A percentile compares a stretch with the other conserved stretches of the same genome.
phyloP scores from a whole-genome alignment of 2,329 filamentous ascomycete genomes.

The Calonectria henricotiae region DNA sequence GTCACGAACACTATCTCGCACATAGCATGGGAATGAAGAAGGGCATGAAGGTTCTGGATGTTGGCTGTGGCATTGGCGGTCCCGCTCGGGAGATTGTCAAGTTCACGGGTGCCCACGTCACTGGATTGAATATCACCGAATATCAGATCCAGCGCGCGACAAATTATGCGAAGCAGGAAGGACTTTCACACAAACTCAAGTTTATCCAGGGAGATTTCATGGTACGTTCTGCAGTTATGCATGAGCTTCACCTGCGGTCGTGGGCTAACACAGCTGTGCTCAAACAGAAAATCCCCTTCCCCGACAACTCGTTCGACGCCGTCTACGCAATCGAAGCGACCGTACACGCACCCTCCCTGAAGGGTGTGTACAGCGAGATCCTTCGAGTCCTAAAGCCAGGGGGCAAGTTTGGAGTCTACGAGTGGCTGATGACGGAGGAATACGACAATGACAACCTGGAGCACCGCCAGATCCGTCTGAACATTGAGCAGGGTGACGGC shows the following conservation, averaged over 20 bases:
- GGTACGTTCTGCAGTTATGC: constrained; percentile 62
- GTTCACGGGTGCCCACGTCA: constrained; percentile 88
- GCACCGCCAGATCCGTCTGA: constrained; percentile 89
- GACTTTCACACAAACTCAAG: constrained; percentile 81
- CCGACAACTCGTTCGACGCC: constrained; percentile 89
- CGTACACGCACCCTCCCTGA: constrained; percentile 88
- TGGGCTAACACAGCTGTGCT: background rate
- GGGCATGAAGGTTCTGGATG: constrained; percentile 90
- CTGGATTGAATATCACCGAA: constrained; percentile 96
- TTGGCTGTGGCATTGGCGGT: constrained; percentile 94
- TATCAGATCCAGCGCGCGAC: constrained; percentile 95
- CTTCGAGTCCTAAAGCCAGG: constrained; percentile 95
- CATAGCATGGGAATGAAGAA: constrained; percentile 86
- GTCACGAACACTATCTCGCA: constrained; percentile 96
- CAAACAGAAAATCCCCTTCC: constrained; percentile 87
- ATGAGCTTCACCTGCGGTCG: background rate
- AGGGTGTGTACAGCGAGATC: constrained; percentile 92
- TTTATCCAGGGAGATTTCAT: constrained; percentile 97
- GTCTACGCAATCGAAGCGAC: constrained; percentile 97
- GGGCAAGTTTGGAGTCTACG: constrained; percentile 93
- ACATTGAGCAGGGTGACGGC: constrained; percentile 92
- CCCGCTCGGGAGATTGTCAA: constrained; percentile 96
- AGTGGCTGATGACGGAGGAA: constrained; percentile 97
- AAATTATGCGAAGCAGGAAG: constrained; percentile 84
- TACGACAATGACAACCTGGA: constrained; percentile 89